phyloP scores from a whole-genome alignment of 169 alveolate genomes.

The Theileria orientalis region DNA sequence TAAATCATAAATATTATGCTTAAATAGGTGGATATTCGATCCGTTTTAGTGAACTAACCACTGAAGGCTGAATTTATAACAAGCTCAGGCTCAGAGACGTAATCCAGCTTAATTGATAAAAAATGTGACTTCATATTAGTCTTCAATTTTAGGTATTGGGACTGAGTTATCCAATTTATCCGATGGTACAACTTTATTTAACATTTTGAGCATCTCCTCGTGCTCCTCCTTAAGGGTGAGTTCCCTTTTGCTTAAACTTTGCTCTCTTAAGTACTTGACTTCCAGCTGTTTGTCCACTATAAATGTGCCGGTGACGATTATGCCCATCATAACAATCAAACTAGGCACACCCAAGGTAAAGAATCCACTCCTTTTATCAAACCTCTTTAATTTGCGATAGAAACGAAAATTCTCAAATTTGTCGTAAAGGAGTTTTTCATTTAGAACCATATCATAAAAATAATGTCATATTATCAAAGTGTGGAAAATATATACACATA shows the following conservation, averaged over 20 bases:
- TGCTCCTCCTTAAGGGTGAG: conserved; percentile 68
- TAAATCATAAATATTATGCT: no score
- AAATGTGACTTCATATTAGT: not conserved
- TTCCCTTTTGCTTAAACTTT: conserved; percentile 63
- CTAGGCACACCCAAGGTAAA: conserved; percentile 57
- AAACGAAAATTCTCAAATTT: not conserved
- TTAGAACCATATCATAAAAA: not conserved
- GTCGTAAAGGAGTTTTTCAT: not conserved
- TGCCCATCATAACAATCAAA: conserved; percentile 29
- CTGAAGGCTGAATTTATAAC: no score
- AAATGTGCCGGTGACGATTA: conserved; percentile 66
- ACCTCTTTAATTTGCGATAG: conserved; percentile 19
- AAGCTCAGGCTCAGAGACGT: not conserved
- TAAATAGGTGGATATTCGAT: not conserved
- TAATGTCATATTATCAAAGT: no score
- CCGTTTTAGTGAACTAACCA: not conserved
- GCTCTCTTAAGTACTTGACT: conserved; percentile 51
- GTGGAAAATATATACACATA: no score
- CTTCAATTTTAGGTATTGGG: conserved; percentile 63
- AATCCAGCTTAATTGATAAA: not conserved
- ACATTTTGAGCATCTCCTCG: conserved; percentile 64
- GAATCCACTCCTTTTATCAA: conserved; percentile 62
- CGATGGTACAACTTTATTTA: conserved; percentile 55
- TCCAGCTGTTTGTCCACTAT: conserved; percentile 70
- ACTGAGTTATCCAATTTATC: conserved; percentile 71